Evolutionary conservation across 257 asterid genomes (phyloP).

Genomic region (Verbena officinalis): DNA sequence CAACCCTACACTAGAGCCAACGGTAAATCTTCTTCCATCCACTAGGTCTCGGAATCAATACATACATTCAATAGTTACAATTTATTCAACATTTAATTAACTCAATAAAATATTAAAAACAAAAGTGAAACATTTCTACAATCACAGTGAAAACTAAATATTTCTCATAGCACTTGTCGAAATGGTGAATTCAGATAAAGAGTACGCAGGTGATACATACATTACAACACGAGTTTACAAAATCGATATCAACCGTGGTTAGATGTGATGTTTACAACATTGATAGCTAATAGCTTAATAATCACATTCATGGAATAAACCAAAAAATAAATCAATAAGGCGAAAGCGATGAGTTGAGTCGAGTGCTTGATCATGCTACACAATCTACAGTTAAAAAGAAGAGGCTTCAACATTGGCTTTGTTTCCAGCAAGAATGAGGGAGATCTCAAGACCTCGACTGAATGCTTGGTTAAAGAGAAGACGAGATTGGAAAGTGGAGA

Average conservation of each 20-base stretch:
- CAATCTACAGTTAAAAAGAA: constrained; percentile 41
- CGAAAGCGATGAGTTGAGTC: background rate
- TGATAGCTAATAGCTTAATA: no score
- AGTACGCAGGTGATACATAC: background rate
- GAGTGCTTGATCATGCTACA: background rate
- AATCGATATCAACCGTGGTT: background rate
- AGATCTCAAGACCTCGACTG: constrained; percentile 98
- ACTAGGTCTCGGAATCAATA: no score
- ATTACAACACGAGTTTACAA: constrained; percentile 9
- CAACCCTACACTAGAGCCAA: no score
- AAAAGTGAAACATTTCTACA: no score
- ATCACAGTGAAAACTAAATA: no score
- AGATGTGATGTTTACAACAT: background rate
- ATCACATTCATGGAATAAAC: background rate
- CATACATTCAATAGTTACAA: no score
- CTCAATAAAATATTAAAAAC: no score
- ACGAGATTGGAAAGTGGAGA: constrained; percentile 98
- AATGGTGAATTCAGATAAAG: background rate
- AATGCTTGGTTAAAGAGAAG: constrained; percentile 98
- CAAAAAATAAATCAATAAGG: background rate
- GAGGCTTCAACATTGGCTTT: constrained; percentile 83
- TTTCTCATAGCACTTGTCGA: no score
- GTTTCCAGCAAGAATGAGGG: constrained; percentile 98
- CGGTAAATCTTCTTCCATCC: no score
- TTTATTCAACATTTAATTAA: no score